Conservation (phyloP, 208 protist species). For the Porcisia deanei region DNA sequence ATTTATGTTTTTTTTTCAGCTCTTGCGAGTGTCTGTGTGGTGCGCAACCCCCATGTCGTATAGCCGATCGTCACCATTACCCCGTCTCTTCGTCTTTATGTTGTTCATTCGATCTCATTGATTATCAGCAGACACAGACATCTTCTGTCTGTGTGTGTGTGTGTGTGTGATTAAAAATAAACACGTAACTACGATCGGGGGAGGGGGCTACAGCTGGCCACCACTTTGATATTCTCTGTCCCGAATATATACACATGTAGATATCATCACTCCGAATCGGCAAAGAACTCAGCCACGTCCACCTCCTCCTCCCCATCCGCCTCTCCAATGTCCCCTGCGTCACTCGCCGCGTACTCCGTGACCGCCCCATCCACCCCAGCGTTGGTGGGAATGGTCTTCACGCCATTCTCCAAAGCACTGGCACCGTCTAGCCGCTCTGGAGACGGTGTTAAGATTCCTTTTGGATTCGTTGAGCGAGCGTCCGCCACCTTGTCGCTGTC, state of each 20-base stretch:
- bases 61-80: too few relatives aligned
- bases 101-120: too few relatives aligned
- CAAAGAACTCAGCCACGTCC: constrained; percentile 58
- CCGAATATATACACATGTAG: too few relatives aligned
- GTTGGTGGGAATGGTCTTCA: neutral
- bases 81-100: too few relatives aligned
- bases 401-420: neutral
- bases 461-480: neutral
- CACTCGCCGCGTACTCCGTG: neutral
- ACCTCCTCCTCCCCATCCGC: constrained; percentile 33
- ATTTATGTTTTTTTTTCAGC: neutral
- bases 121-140: too few relatives aligned
- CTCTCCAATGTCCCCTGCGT: constrained; percentile 7
- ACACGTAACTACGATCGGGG: neutral
- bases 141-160: too few relatives aligned
- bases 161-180: too few relatives aligned
- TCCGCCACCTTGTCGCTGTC: constrained; percentile 14
- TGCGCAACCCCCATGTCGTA: too few relatives aligned
- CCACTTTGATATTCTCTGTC: neutral
- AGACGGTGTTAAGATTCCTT: neutral
- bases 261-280: constrained; percentile 43
- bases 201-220: neutral
- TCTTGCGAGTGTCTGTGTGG: neutral
- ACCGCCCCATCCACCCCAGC: constrained; percentile 3
- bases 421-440: neutral